These are phyloP conservation scores for Sarcomyxa edulis DNA, from an alignment of 768 basidiomycete species.

Conservation along the genomic window DNA sequence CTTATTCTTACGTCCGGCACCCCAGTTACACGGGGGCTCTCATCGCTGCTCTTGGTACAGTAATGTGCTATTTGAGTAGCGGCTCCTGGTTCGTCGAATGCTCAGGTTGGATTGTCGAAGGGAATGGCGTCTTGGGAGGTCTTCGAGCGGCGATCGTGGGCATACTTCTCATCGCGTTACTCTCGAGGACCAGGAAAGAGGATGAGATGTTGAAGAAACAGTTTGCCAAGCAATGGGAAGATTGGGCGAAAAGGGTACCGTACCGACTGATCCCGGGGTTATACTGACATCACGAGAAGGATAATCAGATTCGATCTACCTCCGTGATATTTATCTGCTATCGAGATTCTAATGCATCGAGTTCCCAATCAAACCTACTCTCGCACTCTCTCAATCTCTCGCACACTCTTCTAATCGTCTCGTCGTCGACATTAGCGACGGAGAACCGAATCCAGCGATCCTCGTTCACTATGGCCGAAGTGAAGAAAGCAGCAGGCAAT, in stretches of 20 bases:
- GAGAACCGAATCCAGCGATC: constrained; percentile 70
- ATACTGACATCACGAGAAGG: no score
- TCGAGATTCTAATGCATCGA: no score
- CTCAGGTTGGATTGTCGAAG: constrained; percentile 15
- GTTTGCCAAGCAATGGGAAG: constrained; percentile 27
- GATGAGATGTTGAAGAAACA: constrained; percentile 19
- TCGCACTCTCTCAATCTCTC: constrained; percentile 40
- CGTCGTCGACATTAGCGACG: constrained; percentile 75
- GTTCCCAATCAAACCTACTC: no score
- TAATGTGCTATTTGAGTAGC: constrained; percentile 22
- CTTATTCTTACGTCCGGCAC: constrained; percentile 35
- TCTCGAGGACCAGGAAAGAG: constrained; percentile 18
- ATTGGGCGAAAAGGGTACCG: constrained; percentile 14
- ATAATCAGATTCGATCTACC: no score
- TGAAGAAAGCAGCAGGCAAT: constrained; percentile 66
- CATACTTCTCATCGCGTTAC: constrained; percentile 10
- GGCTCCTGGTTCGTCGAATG: constrained; percentile 26
- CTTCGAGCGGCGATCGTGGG: constrained; percentile 9
- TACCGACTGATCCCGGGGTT: no score
- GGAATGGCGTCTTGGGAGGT: constrained; percentile 12
- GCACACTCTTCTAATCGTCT: constrained; percentile 46
- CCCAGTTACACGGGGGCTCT: constrained; percentile 27
- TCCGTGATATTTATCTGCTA: no score
- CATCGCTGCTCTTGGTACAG: constrained; percentile 21
- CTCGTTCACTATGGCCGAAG: constrained; percentile 23